phyloP scores from a whole-genome alignment of 176 grass and related monocot species.

The Dactylis glomerata region DNA sequence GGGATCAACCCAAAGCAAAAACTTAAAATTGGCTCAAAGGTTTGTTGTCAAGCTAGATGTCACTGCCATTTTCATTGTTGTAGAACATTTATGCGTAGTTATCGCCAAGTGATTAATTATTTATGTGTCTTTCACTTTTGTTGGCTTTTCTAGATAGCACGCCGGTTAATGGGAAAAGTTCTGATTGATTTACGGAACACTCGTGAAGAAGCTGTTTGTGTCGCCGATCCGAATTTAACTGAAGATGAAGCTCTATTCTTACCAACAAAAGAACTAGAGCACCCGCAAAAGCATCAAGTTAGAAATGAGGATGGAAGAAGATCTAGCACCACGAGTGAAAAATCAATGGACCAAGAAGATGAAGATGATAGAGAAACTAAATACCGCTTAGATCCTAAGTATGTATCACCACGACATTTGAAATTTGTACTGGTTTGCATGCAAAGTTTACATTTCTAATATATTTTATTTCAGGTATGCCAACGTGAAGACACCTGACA shows the following conservation, averaged over 20 bases:
- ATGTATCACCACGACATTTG: background rate
- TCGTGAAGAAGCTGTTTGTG: constrained; percentile 90
- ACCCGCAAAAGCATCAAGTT: constrained; percentile 47
- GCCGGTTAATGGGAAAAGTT: constrained; percentile 93
- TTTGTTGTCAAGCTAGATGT: constrained; percentile 26
- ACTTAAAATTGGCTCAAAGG: constrained; percentile 97
- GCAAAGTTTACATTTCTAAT: constrained; percentile 26
- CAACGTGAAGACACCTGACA: constrained; percentile 93
- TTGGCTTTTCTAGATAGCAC: constrained; percentile 64
- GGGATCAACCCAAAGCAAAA: constrained; percentile 98
- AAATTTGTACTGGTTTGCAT: constrained; percentile 17
- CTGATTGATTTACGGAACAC: constrained; percentile 94
- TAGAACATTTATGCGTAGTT: background rate
- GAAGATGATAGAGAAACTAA: constrained; percentile 98
- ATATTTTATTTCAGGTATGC: constrained; percentile 76
- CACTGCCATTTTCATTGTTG: background rate
- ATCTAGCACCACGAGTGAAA: constrained; percentile 70
- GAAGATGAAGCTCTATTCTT: constrained; percentile 50
- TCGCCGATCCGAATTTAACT: constrained; percentile 56
- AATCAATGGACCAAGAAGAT: constrained; percentile 76
- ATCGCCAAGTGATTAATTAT: background rate
- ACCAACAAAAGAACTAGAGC: constrained; percentile 59
- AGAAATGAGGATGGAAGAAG: constrained; percentile 76
- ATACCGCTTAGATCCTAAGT: constrained; percentile 99
- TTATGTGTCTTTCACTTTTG: background rate